Base-by-base conservation (phyloP, 1,139 yeast genomes). In the Yamadazyma jaroonii region DNA sequence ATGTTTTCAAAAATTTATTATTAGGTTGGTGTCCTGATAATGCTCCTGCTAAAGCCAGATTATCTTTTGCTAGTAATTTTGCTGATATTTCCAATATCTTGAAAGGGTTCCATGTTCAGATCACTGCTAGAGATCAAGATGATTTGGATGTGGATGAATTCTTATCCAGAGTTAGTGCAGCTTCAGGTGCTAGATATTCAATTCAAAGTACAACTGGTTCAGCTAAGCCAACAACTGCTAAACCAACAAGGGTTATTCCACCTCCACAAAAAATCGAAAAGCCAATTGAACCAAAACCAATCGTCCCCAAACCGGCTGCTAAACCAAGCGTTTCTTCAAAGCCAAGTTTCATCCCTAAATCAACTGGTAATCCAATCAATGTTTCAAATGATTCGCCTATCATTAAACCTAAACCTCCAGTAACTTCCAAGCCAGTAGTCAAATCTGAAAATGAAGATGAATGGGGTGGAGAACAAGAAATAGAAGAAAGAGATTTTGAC, bases 181-280 rank as follows among this genome's bases (percentile, higher is more conserved):
- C 98, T 29, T 86, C 97, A 2, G 98, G 98, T 50, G 96, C 98
- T 17, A 81, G 95, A 56, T 92, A 92, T 64, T 83, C 95, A 4
- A 77, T 81, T 39, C 85, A 81, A 57, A 48, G 50, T 22, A 38
- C 56, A 22, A 23, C 32, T n/a, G 13, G 35, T 26, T 29, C 40
- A 14, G 41, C 54, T 25, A 53, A 50, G 35, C 61, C 61, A 14
- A 27, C 31, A 12, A 31, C 48, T 31, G 24, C 35, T 26, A 44
- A 42, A 23, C 39, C 45, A 11, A 25, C 46, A 13, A 32, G 24
- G 20, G 37, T 50, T 9, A 39, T 44, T 4, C 48, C 50, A 31
- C 56, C 59, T 31, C 36, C 52, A n/a, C 43, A 42, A 30, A 49
- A 52, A 25, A 48, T 61, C 28, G 49, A 59, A 25, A 28, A 34